Base-by-base conservation (phyloP, 805 yeast genomes). In the Pichia thaimueangensis region DNA sequence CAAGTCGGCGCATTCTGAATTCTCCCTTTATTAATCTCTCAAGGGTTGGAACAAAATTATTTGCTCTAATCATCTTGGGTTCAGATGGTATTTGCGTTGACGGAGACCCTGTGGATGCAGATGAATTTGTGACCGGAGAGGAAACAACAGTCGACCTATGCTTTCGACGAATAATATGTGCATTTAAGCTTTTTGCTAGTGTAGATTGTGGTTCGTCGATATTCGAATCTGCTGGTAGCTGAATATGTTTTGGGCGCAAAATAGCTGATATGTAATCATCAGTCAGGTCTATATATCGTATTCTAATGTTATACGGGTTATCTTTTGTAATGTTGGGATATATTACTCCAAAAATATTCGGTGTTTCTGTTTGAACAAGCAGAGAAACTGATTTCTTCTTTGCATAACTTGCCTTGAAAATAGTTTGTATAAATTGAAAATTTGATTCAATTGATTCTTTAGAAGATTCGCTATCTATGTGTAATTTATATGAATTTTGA, bases 1-100 rank as follows among this genome's bases (percentile, higher is more conserved):
- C n/a, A 17, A 37, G 12, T 16, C 41, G 29, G 11, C 41, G 31
- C 41, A 37, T 37, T 16, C 41, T 9, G 24, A 37, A 37, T 24
- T 37, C 41, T 2, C 41, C 41, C 16, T 15, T 6, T 13, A 37
- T 30, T 8, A 37, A 17, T 31, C 35, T 19, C 16, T 37, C 41
- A 1, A 30, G 20, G 7, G 19, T 5, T 15, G 17, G 27, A 5
- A 37, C 21, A n/a, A 30, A 37, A 17, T 30, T 37, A 12, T 21
- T 35, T 6, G 41, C 20, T 16, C 16, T n/a, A 20, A 25, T 13
- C 11, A 24, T 10, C n/a, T n/a, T 16, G 10, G 23, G 17, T n/a
- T 13, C 17, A n/a, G 38, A 17, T 11, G 24, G 11, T n/a, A 16
- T 7, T 17, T 16, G 12, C 22, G 25, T 8, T 12, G 32, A 9